phyloP scores from a whole-genome alignment of 176 grass and related monocot species.

The Paspalum vaginatum region DNA sequence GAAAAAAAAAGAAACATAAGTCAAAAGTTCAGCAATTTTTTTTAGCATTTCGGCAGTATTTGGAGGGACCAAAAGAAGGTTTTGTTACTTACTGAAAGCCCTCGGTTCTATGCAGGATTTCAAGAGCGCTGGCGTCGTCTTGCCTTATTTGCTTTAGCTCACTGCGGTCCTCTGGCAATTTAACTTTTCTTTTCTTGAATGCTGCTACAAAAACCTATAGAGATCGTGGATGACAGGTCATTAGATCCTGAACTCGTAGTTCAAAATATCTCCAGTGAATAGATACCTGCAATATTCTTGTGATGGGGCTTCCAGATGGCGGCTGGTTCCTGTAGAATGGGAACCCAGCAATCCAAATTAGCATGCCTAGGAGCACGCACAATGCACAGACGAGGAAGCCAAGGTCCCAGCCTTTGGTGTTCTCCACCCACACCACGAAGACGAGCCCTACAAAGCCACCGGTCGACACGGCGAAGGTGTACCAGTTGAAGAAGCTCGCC shows the following conservation, averaged over 20 bases:
- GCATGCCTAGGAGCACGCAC: constrained; percentile 45
- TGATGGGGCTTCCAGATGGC: constrained; percentile 66
- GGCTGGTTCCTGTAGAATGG: constrained; percentile 68
- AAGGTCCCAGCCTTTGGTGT: constrained; percentile 58
- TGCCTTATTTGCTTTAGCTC: constrained; percentile 34
- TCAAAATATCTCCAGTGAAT: neutral
- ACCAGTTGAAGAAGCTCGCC: constrained; percentile 93
- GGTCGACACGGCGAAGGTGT: constrained; percentile 64
- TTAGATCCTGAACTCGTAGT: neutral
- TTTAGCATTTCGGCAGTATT: neutral
- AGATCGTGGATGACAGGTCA: neutral
- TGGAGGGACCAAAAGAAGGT: neutral
- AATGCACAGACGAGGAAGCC: constrained; percentile 58
- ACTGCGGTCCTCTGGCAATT: constrained; percentile 38
- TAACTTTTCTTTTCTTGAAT: constrained; percentile 59
- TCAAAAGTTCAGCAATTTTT: neutral
- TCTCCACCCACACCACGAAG: constrained; percentile 73
- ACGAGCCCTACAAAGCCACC: constrained; percentile 67
- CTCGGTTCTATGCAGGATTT: constrained; percentile 52
- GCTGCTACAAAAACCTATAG: constrained; percentile 66
- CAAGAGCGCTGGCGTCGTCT: constrained; percentile 10
- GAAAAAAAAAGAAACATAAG: neutral
- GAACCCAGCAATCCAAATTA: constrained; percentile 49
- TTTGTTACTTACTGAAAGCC: constrained; percentile 56
- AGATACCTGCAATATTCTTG: constrained; percentile 62